phyloP scores from a whole-genome alignment of 2,329 filamentous ascomycete species.

The Talaromyces marneffei region DNA sequence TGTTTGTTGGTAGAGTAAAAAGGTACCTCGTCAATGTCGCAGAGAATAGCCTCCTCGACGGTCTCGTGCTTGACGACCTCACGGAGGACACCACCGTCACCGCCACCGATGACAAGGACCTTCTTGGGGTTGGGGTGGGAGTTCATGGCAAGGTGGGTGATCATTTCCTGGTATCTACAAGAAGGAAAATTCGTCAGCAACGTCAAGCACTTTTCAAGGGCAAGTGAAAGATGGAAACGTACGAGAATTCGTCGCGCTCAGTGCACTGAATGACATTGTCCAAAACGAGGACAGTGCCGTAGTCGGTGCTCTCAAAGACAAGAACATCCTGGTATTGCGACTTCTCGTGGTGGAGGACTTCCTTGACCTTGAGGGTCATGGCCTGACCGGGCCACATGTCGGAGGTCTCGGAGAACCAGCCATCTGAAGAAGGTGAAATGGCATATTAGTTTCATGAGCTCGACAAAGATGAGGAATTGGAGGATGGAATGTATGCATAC shows the following conservation, averaged over 20 bases:
- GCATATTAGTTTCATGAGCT: background rate
- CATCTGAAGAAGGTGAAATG: slow-evolving; percentile 59
- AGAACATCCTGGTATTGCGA: slow-evolving; percentile 98
- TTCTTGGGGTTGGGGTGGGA: slow-evolving; percentile 97
- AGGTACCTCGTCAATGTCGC: slow-evolving; percentile 88
- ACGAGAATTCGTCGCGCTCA: slow-evolving; percentile 96
- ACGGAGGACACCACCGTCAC: slow-evolving; percentile 93
- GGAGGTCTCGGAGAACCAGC: slow-evolving; percentile 99
- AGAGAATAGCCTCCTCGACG: slow-evolving; percentile 91
- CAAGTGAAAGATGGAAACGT: slow-evolving; percentile 26
- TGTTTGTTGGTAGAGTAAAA: background rate
- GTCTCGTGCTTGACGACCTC: slow-evolving; percentile 99
- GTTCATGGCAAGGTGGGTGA: slow-evolving; percentile 97
- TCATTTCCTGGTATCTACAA: slow-evolving; percentile 92
- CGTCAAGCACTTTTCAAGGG: background rate
- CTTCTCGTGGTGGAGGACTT: slow-evolving; percentile 98
- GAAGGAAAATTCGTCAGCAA: background rate
- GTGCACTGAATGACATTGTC: slow-evolving; percentile 99
- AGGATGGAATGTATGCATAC: slow-evolving; percentile 47
- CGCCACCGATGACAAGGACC: slow-evolving; percentile 95
- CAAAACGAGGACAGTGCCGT: slow-evolving; percentile 91
- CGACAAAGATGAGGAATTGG: background rate
- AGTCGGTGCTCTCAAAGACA: slow-evolving; percentile 96
- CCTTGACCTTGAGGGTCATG: slow-evolving; percentile 97
- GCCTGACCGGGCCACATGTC: slow-evolving; percentile 99